These are phyloP conservation scores for Dianthus caryophyllus DNA, from an alignment of 148 eudicot species.

Conservation along the genomic window DNA sequence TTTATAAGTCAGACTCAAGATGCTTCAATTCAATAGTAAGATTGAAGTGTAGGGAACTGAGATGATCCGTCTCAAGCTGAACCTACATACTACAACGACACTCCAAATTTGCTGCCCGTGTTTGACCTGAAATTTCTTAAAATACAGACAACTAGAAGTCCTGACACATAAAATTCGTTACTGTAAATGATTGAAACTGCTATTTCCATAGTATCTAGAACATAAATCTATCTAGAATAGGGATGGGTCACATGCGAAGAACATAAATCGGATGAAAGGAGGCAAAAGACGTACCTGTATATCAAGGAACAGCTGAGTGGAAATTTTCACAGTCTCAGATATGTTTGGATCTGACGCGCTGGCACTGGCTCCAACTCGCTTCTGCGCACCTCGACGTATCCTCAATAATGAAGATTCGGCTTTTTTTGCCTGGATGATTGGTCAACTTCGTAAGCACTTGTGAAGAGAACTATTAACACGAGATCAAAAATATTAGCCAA, in stretches of 20 bases:
- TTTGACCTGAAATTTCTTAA: not conserved
- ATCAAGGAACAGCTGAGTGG: conserved; percentile 95
- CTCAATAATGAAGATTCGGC: conserved; percentile 74
- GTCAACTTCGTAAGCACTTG: conserved; percentile 12
- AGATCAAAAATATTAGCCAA: not conserved
- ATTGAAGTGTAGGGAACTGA: not conserved
- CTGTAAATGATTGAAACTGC: no score
- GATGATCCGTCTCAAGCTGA: not conserved
- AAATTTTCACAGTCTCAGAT: conserved; percentile 85
- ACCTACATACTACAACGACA: not conserved
- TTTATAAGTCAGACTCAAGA: not conserved
- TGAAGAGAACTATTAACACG: conserved; percentile 3
- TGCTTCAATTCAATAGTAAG: not conserved
- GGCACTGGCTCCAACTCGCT: conserved; percentile 76
- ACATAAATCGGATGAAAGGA: not conserved
- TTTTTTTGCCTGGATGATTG: conserved; percentile 55
- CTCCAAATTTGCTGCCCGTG: not conserved
- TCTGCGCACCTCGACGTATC: conserved; percentile 83
- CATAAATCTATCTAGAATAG: no score
- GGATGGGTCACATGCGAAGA: no score
- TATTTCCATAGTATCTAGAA: no score
- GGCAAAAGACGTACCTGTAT: conserved; percentile 54
- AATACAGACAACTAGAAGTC: no score
- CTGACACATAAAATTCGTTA: no score
- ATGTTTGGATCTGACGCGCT: conserved; percentile 68